These are phyloP conservation scores for Ophiosphaerella korrae DNA, from an alignment of 2,329 filamentous ascomycete species.

Conservation along the genomic window DNA sequence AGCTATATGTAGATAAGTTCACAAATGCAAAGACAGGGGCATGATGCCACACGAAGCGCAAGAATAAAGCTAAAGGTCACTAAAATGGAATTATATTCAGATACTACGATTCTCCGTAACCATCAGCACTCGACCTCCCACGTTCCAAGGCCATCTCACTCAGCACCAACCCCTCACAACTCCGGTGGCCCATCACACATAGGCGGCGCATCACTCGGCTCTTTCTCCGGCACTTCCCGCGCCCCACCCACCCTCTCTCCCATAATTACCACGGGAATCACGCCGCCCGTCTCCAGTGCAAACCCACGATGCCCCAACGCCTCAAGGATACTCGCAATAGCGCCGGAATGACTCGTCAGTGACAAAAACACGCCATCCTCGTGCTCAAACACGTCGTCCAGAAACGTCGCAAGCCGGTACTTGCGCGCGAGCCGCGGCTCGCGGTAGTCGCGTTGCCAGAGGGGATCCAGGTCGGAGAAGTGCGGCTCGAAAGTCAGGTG, in stretches of 20 bases:
- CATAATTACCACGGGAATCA: slow-evolving; percentile 70
- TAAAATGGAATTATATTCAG: no score
- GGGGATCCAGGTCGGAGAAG: slow-evolving; percentile 62
- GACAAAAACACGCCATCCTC: slow-evolving; percentile 56
- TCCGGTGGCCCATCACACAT: slow-evolving; percentile 30
- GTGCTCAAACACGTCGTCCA: slow-evolving; percentile 59
- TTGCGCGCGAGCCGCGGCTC: slow-evolving; percentile 32
- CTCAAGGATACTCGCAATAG: slow-evolving; percentile 60
- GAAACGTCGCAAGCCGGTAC: slow-evolving; percentile 40
- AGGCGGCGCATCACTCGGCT: slow-evolving; percentile 41
- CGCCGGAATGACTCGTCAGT: slow-evolving; percentile 64
- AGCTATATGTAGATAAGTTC: no score
- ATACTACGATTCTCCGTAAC: no score
- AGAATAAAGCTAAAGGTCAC: no score
- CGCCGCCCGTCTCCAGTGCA: slow-evolving; percentile 66
- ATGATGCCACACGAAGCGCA: no score
- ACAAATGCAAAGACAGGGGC: no score
- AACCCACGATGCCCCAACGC: slow-evolving; percentile 66
- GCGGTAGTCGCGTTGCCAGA: slow-evolving; percentile 54
- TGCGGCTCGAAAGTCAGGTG: slow-evolving; percentile 61
- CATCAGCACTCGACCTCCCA: no score
- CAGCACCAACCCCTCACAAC: neutral
- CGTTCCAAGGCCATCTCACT: no score
- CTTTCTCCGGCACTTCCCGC: slow-evolving; percentile 31
- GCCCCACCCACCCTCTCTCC: slow-evolving; percentile 54